Conservation (phyloP, 2,329 filamentous ascomycete species). For the Juglanconis oblonga region DNA sequence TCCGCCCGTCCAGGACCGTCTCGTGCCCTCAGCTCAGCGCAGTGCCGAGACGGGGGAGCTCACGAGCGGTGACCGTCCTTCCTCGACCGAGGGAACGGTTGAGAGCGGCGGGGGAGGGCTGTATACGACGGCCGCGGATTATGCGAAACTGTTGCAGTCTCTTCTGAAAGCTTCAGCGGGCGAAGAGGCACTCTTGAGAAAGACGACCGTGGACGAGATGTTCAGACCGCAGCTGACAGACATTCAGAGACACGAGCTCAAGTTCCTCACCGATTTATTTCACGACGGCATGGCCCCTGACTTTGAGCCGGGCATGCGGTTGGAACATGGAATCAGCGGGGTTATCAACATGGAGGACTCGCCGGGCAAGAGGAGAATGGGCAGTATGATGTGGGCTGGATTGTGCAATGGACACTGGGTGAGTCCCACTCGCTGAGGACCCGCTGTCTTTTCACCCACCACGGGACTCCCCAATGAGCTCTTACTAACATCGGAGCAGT, state of each 20-base stretch:
- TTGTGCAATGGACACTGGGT: conserved; percentile 41
- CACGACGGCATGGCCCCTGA: conserved; percentile 34
- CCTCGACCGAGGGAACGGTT: conserved; percentile 30
- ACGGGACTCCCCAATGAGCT: too few relatives aligned
- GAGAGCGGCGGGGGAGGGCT: conserved; percentile 44
- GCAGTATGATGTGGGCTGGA: conserved; percentile 44
- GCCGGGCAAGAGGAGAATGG: conserved; percentile 37
- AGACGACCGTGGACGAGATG: conserved; percentile 32
- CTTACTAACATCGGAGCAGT: conserved; percentile 19
- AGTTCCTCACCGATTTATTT: conserved; percentile 14
- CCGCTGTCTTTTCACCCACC: background rate
- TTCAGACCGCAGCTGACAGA: conserved; percentile 39
- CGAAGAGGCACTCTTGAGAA: conserved; percentile 28
- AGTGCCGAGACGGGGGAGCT: conserved; percentile 16
- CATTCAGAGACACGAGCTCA: conserved; percentile 24
- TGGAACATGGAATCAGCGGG: conserved; percentile 38
- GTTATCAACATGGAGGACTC: conserved; percentile 37
- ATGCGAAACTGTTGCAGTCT: conserved; percentile 32
- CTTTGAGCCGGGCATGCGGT: conserved; percentile 29
- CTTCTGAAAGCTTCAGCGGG: conserved; percentile 25
- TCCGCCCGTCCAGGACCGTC: conserved; percentile 10
- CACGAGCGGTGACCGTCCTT: conserved; percentile 4
- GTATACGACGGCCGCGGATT: conserved; percentile 40
- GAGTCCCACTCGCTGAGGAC: conserved; percentile 20
- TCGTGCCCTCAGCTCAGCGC: conserved; percentile 17